phyloP scores from a whole-genome alignment of 2,329 filamentous ascomycete genomes.

The Mycosphaerella sp. region DNA sequence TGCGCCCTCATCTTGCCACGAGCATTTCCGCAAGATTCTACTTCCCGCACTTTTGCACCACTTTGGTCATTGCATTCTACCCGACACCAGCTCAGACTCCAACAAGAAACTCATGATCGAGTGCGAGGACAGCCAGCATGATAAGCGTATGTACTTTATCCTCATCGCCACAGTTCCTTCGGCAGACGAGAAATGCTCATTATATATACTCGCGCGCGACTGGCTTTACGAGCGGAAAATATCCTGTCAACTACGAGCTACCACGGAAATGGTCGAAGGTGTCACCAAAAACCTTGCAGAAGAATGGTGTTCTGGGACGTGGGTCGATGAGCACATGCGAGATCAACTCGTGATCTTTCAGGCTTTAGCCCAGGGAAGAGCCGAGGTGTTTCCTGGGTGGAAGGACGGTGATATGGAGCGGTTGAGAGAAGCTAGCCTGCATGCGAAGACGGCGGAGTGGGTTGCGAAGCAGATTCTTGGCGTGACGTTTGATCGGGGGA shows the following conservation, averaged over 20 bases:
- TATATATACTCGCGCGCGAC: constrained; percentile 48
- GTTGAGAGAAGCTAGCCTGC: constrained; percentile 36
- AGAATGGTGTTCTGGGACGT: constrained; percentile 44
- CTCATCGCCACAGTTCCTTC: constrained; percentile 44
- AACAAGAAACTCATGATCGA: constrained; percentile 5
- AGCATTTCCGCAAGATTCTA: constrained; percentile 19
- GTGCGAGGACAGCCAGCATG: constrained; percentile 22
- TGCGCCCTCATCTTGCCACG: constrained; percentile 33
- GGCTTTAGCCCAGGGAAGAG: constrained; percentile 44
- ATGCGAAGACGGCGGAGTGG: constrained; percentile 44
- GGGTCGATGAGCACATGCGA: constrained; percentile 50
- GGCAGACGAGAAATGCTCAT: constrained; percentile 21
- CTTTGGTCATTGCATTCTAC: constrained; percentile 12
- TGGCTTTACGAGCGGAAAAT: constrained; percentile 42
- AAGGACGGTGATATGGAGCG: constrained; percentile 13
- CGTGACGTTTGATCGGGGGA: constrained; percentile 35
- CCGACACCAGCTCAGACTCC: neutral
- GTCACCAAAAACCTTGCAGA: constrained; percentile 41
- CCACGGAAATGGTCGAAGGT: constrained; percentile 35
- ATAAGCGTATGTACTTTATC: constrained; percentile 45
- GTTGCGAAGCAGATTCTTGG: constrained; percentile 37
- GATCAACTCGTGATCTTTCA: constrained; percentile 57
- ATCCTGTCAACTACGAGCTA: constrained; percentile 13
- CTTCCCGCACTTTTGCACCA: constrained; percentile 6
- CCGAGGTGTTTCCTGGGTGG: constrained; percentile 27